phyloP scores from a whole-genome alignment of 352 stramenopile species.

The Phytophthora chlamydospora region DNA sequence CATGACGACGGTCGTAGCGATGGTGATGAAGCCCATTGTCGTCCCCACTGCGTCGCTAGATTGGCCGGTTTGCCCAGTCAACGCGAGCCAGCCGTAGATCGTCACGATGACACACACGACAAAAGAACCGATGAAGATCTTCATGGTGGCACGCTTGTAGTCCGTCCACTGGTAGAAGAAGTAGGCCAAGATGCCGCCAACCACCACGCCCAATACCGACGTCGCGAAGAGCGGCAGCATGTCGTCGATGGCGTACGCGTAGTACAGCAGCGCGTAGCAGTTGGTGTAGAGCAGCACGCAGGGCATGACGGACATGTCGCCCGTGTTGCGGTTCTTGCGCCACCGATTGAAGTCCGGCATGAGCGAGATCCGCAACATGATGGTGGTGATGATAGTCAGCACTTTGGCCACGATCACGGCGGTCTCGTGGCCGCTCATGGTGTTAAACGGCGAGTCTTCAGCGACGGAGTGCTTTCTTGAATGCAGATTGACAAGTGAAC shows the following conservation, averaged over 20 bases:
- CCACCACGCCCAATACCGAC: slow-evolving; percentile 33
- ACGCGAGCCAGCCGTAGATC: slow-evolving; percentile 39
- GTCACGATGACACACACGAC: slow-evolving; percentile 41
- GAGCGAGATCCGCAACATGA: slow-evolving; percentile 11
- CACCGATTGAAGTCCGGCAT: slow-evolving; percentile 32
- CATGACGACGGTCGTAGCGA: slow-evolving; percentile 45
- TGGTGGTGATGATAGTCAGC: slow-evolving; percentile 7
- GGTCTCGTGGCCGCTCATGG: slow-evolving; percentile 19
- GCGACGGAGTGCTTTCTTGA: not conserved
- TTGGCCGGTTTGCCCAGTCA: slow-evolving; percentile 34
- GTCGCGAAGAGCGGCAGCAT: slow-evolving; percentile 44
- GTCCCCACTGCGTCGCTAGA: slow-evolving; percentile 14
- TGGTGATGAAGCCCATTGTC: slow-evolving; percentile 42
- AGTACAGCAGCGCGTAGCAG: slow-evolving; percentile 33
- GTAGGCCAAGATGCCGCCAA: slow-evolving; percentile 33
- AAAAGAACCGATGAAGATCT: slow-evolving; percentile 21
- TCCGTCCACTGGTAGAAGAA: slow-evolving; percentile 48
- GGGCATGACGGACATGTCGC: slow-evolving; percentile 28
- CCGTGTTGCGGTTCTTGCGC: slow-evolving; percentile 23
- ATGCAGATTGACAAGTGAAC: no score
- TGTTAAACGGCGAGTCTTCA: not conserved
- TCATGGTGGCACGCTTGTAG: slow-evolving; percentile 32
- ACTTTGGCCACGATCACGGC: slow-evolving; percentile 1
- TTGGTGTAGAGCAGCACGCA: slow-evolving; percentile 26
- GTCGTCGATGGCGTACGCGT: slow-evolving; percentile 41